A percentile compares a stretch with the other conserved stretches of the same genome.
phyloP scores from a whole-genome alignment of 2,329 filamentous ascomycete genomes.

The Aspergillus fructus region DNA sequence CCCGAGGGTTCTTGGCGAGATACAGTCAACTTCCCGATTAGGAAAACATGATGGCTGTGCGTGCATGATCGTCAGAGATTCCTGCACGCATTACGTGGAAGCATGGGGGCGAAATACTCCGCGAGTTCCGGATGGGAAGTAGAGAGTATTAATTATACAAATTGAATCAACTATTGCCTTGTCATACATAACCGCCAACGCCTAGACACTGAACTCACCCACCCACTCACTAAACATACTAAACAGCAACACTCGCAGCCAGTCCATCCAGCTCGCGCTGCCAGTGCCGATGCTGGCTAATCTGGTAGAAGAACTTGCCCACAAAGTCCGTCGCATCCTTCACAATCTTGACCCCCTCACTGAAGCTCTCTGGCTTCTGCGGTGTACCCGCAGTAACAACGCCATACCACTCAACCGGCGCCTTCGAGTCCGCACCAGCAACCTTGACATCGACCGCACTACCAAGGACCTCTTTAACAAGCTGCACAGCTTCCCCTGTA shows the following conservation, averaged over 20 bases:
- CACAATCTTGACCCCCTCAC: slow-evolving; percentile 51
- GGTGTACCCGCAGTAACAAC: slow-evolving; percentile 33
- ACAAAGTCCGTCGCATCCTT: slow-evolving; percentile 68
- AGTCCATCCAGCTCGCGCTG: slow-evolving; percentile 73
- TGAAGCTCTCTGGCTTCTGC: slow-evolving; percentile 18
- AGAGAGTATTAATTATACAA: too few species aligned
- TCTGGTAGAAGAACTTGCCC: slow-evolving; percentile 66
- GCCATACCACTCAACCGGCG: slow-evolving; percentile 32
- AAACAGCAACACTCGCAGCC: slow-evolving; percentile 63
- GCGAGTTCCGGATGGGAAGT: too few species aligned
- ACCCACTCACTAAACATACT: background rate
- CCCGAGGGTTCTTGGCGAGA: background rate
- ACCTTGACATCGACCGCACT: slow-evolving; percentile 27
- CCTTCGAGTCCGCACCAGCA: slow-evolving; percentile 18
- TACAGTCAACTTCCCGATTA: background rate
- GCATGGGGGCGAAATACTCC: too few species aligned
- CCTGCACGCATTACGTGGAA: too few species aligned
- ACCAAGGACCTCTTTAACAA: slow-evolving; percentile 30
- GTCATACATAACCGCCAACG: too few species aligned
- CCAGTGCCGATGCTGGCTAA: slow-evolving; percentile 73
- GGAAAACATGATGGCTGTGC: background rate
- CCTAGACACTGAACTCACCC: too few species aligned
- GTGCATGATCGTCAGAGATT: background rate
- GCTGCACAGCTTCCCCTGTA: slow-evolving; percentile 26
- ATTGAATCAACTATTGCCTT: too few species aligned